These are phyloP conservation scores for Coniochaeta pulveracea DNA, from an alignment of 2,329 filamentous ascomycete species.

Conservation along the genomic window DNA sequence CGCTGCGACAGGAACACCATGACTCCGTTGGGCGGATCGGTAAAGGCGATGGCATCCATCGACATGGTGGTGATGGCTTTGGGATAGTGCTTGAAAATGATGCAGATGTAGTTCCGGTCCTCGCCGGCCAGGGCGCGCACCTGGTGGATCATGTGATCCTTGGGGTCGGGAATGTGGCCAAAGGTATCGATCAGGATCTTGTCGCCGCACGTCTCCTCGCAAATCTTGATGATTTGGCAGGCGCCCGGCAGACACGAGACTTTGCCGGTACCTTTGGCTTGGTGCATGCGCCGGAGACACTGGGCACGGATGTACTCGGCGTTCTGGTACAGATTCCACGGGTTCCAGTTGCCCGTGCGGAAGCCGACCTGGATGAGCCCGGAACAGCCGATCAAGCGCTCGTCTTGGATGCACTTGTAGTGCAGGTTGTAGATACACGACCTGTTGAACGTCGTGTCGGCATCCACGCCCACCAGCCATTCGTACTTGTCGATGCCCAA, in stretches of 20 bases:
- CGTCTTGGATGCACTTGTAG: constrained; percentile 19
- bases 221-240: constrained; percentile 36
- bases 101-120: constrained; percentile 35
- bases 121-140: constrained; percentile 37
- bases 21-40: constrained; percentile 31
- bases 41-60: constrained; percentile 32
- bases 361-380: constrained; percentile 37
- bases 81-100: constrained; percentile 33
- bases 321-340: constrained; percentile 34
- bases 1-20: constrained; percentile 36
- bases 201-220: constrained; percentile 36
- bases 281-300: constrained; percentile 34
- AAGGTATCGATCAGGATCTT: constrained; percentile 32
- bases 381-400: constrained; percentile 34
- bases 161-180: constrained; percentile 35
- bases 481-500: constrained; percentile 26
- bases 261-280: constrained; percentile 35
- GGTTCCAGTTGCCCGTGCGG: constrained; percentile 25
- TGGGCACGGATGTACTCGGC: constrained; percentile 37
- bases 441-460: constrained; percentile 13
- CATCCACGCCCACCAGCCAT: constrained; percentile 34
- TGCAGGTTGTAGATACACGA: constrained; percentile 31
- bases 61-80: constrained; percentile 32
- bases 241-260: constrained; percentile 37
- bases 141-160: constrained; percentile 34